These are phyloP conservation scores for Ceratobasidium sp. DNA, from an alignment of 1,284 basidiomycete species.

Conservation along the genomic window DNA sequence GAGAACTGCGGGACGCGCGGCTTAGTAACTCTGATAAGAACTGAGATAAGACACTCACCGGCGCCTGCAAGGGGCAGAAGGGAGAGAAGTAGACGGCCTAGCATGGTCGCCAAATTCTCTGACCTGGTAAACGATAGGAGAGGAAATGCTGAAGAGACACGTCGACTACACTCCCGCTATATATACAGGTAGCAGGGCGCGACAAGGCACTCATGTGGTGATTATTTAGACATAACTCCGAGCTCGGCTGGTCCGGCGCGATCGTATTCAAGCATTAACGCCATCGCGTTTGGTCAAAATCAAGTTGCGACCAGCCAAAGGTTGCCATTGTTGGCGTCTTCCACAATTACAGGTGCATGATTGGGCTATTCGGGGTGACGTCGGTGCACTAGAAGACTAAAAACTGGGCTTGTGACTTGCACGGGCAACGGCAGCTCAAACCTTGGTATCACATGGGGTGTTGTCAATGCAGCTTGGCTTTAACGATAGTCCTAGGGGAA, in stretches of 20 bases:
- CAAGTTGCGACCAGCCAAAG: neutral
- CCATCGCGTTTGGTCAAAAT: slow-evolving; percentile 8
- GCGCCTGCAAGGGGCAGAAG: slow-evolving; percentile 40
- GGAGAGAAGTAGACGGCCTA: slow-evolving; percentile 36
- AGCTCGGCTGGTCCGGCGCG: slow-evolving; percentile 2
- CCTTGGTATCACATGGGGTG: slow-evolving; percentile 25
- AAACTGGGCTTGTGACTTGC: slow-evolving; percentile 35
- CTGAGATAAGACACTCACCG: neutral
- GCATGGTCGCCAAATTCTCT: slow-evolving; percentile 26
- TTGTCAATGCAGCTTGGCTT: slow-evolving; percentile 14
- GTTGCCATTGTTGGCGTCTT: slow-evolving; percentile 2
- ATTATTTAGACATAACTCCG: slow-evolving; percentile 34
- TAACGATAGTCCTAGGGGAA: slow-evolving; percentile 12
- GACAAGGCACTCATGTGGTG: neutral
- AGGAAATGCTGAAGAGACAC: slow-evolving; percentile 1
- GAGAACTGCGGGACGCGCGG: neutral
- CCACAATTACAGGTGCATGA: slow-evolving; percentile 9
- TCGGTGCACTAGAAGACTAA: slow-evolving; percentile 27
- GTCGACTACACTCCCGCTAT: neutral
- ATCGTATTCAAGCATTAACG: neutral
- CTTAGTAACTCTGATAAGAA: neutral
- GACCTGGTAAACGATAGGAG: neutral
- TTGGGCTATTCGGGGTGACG: slow-evolving; percentile 37
- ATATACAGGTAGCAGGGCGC: slow-evolving; percentile 3
- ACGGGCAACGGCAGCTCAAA: slow-evolving; percentile 4